Base-by-base conservation (phyloP, 2,329 filamentous ascomycete genomes). In the Colletotrichum salicis region DNA sequence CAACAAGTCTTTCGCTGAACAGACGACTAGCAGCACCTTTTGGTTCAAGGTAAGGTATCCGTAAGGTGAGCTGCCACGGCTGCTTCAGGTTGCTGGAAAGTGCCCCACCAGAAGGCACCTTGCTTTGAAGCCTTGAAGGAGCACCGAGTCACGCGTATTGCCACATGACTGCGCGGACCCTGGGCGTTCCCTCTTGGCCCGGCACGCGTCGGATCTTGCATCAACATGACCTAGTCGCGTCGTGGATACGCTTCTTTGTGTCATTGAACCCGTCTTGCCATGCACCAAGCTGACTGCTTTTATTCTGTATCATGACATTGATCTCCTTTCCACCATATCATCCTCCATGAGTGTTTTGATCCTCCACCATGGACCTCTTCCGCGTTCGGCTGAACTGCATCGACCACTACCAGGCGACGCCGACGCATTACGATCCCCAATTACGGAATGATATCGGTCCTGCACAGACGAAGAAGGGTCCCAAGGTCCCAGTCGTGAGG, bases 331-430 rank as follows among this genome's bases (percentile, higher is more conserved):
- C 19, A 15, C 37, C 48, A 8, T 52, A 22, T 48, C 29, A 48
- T 37, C 63, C 63, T 58, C 66, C 70, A 73, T 74, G 67, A 68
- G 31, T 48, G 41, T 60, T 41, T 3, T n/a, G 13, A 8, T 4
- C 33, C 2, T 12, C 7, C 52, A 74, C 72, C 75, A 85, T 85
- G 92, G 92, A 94, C 78, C 86, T 89, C 76, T 98, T 99, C 84
- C 93, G 94, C 77, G 91, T 99, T 80, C 93, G 95, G 77, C 86
- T 99, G 79, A 98, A 99, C 81, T 97, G 94, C 85, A 92, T 99
- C 84, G 96, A 99, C 83, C 92, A 96, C 81, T 99, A 98, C 81
- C 95, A 97, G 83, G 90, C 92, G 52, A 86, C 86, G 12, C 93
- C 95, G 22, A 93, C 94, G 62, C 87, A 88, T 75, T 92, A 96